Percentiles rank a stretch among this genome's conserved stretches.
These are phyloP conservation scores for Primulina tabacum DNA, from an alignment of 257 asterid species.

Conservation along the genomic window DNA sequence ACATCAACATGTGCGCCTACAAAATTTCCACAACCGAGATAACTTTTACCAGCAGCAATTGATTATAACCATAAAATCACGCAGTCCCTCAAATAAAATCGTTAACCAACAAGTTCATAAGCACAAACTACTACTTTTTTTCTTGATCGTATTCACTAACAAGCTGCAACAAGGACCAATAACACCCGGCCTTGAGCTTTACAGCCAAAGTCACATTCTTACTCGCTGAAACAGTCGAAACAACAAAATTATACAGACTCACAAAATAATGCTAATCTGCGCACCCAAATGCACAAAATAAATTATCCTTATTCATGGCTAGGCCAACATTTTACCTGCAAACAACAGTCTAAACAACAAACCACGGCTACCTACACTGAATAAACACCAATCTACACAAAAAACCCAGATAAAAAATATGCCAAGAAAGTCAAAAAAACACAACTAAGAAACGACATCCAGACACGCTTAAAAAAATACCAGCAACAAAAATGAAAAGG, in stretches of 20 bases:
- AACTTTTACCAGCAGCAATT: not conserved
- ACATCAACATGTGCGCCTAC: not conserved
- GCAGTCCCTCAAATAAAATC: not conserved
- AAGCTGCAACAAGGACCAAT: not conserved
- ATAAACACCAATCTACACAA: not conserved
- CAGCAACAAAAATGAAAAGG: not conserved
- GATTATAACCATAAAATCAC: too few relatives aligned
- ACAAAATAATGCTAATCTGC: not conserved
- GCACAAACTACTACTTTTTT: not conserved
- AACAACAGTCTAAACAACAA: not conserved
- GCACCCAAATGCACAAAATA: not conserved
- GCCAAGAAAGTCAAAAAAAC: not conserved
- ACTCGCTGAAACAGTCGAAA: not conserved
- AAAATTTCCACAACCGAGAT: not conserved
- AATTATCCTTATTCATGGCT: not conserved
- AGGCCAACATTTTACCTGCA: not conserved
- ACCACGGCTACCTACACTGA: not conserved
- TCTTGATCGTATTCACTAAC: not conserved
- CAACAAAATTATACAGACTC: not conserved
- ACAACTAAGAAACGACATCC: too few relatives aligned
- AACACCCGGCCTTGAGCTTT: not conserved
- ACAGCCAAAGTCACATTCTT: not conserved
- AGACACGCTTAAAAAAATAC: not conserved
- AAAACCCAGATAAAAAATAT: not conserved
- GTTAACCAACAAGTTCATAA: not conserved